Evolutionary conservation across 2,329 filamentous ascomycete species (phyloP).

Genomic region (Thielaviopsis populi): DNA sequence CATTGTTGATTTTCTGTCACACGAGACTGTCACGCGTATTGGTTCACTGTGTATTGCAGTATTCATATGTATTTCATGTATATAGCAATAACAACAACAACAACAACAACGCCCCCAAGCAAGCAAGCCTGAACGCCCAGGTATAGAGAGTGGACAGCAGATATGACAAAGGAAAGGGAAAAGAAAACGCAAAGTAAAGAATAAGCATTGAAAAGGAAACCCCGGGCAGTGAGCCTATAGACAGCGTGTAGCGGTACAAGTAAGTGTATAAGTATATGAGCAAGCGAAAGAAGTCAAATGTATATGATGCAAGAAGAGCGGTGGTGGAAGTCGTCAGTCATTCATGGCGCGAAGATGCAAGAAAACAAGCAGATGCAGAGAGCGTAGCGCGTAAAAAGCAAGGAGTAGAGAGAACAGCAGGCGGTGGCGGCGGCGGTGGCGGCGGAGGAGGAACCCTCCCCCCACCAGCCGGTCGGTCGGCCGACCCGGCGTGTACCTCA

Average conservation of each 20-base stretch:
- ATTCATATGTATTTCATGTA: neutral
- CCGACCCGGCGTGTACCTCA: neutral
- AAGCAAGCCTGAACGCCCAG: neutral
- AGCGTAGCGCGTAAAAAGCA: neutral
- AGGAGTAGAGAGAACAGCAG: neutral
- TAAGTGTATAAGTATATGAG: constrained; percentile 1
- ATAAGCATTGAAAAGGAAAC: neutral
- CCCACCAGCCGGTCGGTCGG: too few relatives aligned
- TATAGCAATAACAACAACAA: neutral
- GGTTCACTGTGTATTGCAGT: neutral
- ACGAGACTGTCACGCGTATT: neutral
- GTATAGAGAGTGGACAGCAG: neutral
- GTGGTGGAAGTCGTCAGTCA: neutral
- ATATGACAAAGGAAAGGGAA: neutral
- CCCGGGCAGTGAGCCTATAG: constrained; percentile 2
- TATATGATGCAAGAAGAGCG: constrained; percentile 2
- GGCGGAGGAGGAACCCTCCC: neutral
- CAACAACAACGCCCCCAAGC: too few relatives aligned
- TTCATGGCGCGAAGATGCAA: neutral
- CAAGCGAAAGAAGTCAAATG: neutral
- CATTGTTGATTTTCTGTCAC: neutral
- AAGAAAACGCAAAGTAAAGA: neutral
- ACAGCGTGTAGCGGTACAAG: neutral
- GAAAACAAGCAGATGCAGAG: neutral
- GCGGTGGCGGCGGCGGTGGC: neutral